Conservation (phyloP, 1,284 basidiomycete species). For the Ustanciosporium gigantosporum region DNA sequence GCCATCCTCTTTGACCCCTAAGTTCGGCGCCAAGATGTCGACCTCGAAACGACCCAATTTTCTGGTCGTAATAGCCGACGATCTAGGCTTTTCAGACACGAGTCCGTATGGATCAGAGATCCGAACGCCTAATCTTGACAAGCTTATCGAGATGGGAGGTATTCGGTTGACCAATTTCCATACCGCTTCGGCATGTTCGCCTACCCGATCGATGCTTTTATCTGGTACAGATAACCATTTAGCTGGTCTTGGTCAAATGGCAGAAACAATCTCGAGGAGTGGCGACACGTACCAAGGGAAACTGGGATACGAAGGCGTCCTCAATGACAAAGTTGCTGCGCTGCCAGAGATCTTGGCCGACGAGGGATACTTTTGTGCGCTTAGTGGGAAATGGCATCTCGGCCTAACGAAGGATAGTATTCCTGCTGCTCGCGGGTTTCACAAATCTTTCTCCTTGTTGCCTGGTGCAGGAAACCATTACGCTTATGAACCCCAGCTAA, state of each 20-base stretch:
- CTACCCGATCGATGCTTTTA: conserved; percentile 35
- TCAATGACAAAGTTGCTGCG: conserved; percentile 47
- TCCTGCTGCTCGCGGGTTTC: conserved; percentile 53
- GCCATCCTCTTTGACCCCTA: too few species aligned
- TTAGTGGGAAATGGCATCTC: conserved; percentile 59
- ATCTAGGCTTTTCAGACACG: conserved; percentile 46
- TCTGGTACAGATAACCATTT: conserved; percentile 42
- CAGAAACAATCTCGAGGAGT: conserved; percentile 45
- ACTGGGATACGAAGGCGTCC: conserved; percentile 49
- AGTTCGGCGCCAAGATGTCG: too few species aligned
- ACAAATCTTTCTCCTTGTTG: conserved; percentile 52
- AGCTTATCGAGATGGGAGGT: conserved; percentile 38
- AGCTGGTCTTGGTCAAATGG: conserved; percentile 54
- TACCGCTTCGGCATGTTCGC: conserved; percentile 40
- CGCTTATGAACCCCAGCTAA: conserved; percentile 43
- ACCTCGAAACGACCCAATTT: conserved; percentile 3
- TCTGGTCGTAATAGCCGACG: conserved; percentile 41
- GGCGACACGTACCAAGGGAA: conserved; percentile 40
- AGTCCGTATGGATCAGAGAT: conserved; percentile 45
- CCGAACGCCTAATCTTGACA: conserved; percentile 51
- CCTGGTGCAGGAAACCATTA: conserved; percentile 59
- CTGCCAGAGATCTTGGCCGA: conserved; percentile 56
- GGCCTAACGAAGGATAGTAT: conserved; percentile 45
- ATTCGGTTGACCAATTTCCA: conserved; percentile 40
- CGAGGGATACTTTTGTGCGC: conserved; percentile 16